phyloP scores from a whole-genome alignment of 345 rosid genomes.

The Ailanthus altissimus region DNA sequence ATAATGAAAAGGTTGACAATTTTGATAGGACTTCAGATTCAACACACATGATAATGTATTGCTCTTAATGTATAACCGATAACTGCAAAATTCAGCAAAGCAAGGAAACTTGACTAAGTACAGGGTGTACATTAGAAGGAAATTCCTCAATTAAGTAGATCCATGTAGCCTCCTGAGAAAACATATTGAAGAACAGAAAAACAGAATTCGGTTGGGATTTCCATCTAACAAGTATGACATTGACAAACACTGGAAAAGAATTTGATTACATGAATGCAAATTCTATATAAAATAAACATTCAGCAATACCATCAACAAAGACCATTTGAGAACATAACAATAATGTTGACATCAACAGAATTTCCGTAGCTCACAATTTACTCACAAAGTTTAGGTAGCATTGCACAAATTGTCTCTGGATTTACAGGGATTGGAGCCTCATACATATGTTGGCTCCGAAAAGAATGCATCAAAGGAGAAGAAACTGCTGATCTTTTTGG shows the following conservation, averaged over 20 bases:
- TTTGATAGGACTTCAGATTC: background rate
- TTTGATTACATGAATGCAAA: background rate
- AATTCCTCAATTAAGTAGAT: background rate
- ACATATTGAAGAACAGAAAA: background rate
- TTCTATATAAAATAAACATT: background rate
- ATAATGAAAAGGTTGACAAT: background rate
- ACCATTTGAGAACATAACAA: background rate
- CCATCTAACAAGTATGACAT: background rate
- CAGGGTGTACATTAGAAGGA: background rate
- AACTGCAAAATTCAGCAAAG: constrained; percentile 2
- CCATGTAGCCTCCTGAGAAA: background rate
- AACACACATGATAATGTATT: background rate
- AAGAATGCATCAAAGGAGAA: constrained; percentile 75
- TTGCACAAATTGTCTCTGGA: constrained; percentile 83
- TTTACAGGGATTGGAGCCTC: constrained; percentile 75
- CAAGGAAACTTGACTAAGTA: background rate
- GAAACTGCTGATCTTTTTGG: constrained; percentile 75
- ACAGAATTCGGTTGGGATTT: background rate
- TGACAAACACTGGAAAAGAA: background rate
- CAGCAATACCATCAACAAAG: background rate
- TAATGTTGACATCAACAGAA: constrained; percentile 1
- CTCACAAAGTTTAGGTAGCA: constrained; percentile 97
- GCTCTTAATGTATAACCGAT: background rate
- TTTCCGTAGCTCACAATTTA: constrained; percentile 1
- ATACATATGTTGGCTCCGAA: constrained; percentile 75